A percentile compares a stretch with the other conserved stretches of the same genome.
phyloP scores from a whole-genome alignment of 1,139 yeast species.

The Meyerozyma carpophila region DNA sequence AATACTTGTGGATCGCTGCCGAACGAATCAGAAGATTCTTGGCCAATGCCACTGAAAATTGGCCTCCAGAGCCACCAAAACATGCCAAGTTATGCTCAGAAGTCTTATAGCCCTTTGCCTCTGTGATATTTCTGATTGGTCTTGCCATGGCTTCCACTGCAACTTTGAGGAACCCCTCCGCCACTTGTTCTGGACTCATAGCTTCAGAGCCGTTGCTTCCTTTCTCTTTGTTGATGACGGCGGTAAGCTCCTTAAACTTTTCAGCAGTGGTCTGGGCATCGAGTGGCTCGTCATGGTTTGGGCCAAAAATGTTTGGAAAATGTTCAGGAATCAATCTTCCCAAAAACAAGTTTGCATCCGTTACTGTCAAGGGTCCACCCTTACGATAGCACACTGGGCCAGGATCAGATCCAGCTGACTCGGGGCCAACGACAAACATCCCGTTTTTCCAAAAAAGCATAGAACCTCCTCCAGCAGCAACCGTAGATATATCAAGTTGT shows the following conservation, averaged over 20 bases:
- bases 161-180: constrained; percentile 47
- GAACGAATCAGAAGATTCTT: constrained; percentile 39
- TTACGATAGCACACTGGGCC: constrained; percentile 45
- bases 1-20: constrained; percentile 46
- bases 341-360: constrained; percentile 40
- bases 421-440: constrained; percentile 45
- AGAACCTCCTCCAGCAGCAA: constrained; percentile 47
- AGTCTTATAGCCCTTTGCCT: constrained; percentile 45
- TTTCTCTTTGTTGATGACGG: constrained; percentile 26
- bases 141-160: constrained; percentile 55
- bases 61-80: constrained; percentile 61
- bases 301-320: constrained; percentile 42
- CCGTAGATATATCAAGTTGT: constrained; percentile 42
- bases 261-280: constrained; percentile 26
- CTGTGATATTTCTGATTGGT: constrained; percentile 51
- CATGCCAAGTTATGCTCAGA: constrained; percentile 44
- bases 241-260: constrained; percentile 29
- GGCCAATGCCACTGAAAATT: constrained; percentile 51
- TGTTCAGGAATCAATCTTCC: constrained; percentile 37
- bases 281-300: constrained; percentile 34
- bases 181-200: constrained; percentile 43
- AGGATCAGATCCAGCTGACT: constrained; percentile 44
- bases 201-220: constrained; percentile 10
- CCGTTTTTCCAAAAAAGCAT: constrained; percentile 42
- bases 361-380: constrained; percentile 44